These are phyloP conservation scores for Aaosphaeria pasadenensis DNA, from an alignment of 2,329 filamentous ascomycete genomes.

Conservation along the genomic window DNA sequence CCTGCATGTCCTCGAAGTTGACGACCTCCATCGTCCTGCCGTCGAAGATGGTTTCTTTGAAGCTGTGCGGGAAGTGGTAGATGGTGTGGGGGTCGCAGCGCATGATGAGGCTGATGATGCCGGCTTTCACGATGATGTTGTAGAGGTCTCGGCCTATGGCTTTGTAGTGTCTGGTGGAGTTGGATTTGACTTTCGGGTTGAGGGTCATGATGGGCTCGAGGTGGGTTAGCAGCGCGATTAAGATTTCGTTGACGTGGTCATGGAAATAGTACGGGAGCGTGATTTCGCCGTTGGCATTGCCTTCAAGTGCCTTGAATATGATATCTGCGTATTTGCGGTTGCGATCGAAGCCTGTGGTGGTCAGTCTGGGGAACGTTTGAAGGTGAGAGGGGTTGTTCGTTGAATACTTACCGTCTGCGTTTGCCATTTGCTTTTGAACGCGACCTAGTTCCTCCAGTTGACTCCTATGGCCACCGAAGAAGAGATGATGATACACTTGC, in stretches of 20 bases:
- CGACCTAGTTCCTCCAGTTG: slow-evolving; percentile 4
- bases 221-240: slow-evolving; percentile 15
- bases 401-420: slow-evolving; percentile 20
- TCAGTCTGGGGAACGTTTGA: slow-evolving; percentile 1
- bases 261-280: slow-evolving; percentile 19
- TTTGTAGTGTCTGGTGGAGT: not conserved
- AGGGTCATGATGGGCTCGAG: slow-evolving; percentile 17
- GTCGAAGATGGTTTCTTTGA: slow-evolving; percentile 24
- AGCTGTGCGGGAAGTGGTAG: slow-evolving; percentile 22
- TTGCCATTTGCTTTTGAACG: slow-evolving; percentile 7
- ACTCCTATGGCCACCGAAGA: slow-evolving; percentile 17
- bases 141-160: slow-evolving; percentile 2
- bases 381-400: not conserved
- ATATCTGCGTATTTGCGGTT: slow-evolving; percentile 9
- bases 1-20: slow-evolving; percentile 12
- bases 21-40: slow-evolving; percentile 14
- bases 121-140: slow-evolving; percentile 14
- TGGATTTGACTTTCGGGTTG: not conserved
- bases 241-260: slow-evolving; percentile 16
- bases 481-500: slow-evolving; percentile 23
- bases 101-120: slow-evolving; percentile 22
- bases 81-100: slow-evolving; percentile 19
- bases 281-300: not conserved
- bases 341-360: slow-evolving; percentile 15
- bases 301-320: slow-evolving; percentile 6